Base-by-base conservation (phyloP, 1,284 basidiomycete species). In the Cryptococcus depauperatus region DNA sequence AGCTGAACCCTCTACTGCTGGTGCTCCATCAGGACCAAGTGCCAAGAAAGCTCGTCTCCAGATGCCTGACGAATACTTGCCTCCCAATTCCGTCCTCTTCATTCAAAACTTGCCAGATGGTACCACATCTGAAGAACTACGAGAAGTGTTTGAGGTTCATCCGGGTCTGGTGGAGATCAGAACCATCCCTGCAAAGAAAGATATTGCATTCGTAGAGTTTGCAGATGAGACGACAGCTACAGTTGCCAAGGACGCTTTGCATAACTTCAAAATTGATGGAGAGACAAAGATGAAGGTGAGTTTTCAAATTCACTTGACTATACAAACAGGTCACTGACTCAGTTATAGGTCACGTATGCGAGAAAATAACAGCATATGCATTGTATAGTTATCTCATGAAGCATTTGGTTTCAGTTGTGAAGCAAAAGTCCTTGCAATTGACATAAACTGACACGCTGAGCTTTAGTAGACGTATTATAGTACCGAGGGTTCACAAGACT, bases 11-110 rank as follows among this genome's bases (percentile, higher is more conserved):
- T 14, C 43, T 21, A 30, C 10, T 27, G 14, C 35, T 9, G 16
- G 14, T 14, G 25, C 30, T 9, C 22, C 21, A 14, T 8, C 23
- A 25, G 19, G 18, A 18, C 84, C 27, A 79, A 48, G 51, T 18
- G 35, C 52, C 37, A 68, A 70, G 54, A 62, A 65, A 47, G 61
- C 84, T 27, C 80, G 82, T 55, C 83, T 97, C 54, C 86, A 90
- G 66, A 92, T 95, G 86, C 92, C 95, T 26, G 93, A 99, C 83
- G 93, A 98, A 71, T 98, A 98, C 72, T 79, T 98, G 7, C 95
- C 95, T 4, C 93, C 93, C 26, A 98, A 99, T 84, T 91, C 91
- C 70, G 93, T 97, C 72, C 79, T 99, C 46, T 99, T 99, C 78
- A 70, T 98, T 55, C 93, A 99, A 74, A 95, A 95, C 68, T 76